Base-by-base conservation (phyloP, 1,284 basidiomycete genomes). In the Erythrobasidium hasegawianum region DNA sequence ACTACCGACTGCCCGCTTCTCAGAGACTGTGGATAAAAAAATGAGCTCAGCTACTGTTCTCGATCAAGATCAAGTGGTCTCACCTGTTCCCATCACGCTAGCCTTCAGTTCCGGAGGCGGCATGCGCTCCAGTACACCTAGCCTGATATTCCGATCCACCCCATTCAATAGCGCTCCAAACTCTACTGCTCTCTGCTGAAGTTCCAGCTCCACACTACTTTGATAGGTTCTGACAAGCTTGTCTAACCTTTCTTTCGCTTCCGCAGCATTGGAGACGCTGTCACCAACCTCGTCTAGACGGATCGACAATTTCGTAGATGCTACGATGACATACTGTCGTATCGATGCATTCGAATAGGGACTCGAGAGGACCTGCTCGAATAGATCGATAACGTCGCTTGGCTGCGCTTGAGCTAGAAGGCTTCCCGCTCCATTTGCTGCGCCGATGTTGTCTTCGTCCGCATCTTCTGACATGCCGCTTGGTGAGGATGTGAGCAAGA, bases 121-220 rank as follows among this genome's bases (percentile, higher is more conserved):
- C 96, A 99, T 99, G 64, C 92, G 85, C 80, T 98, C 96, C 67
- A 98, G 78, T 0, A 99, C 93, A 52, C 93, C 96, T n/a, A 85
- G 83, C 64, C 87, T 84, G 38, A 94, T 81, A 27, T 41, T 50
- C 22, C 76, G 72, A 47, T 91, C 87, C 20, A 84, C 85, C 71
- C 77, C 78, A 39, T 81, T 83, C 74, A 93, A 88, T 70, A 98
- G 77, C 73, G 85, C 89, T 0, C 88, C 88, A 77, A 94, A 97
- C 78, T 99, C 96, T 8, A 98, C 91, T 0, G 92, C 87, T 50
- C 96, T 86, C 77, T 97, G 94, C 77, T 98, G 96, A 53, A 96
- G 82, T 78, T 99, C 96, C 22, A 98, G 81, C 76, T 98, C 94
- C 0, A 87, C 87, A 75, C 86, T 93, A 8, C 86, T 87, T 47